A percentile compares a stretch with the other conserved stretches of the same genome.
Conservation (phyloP, 2,329 filamentous ascomycete species). For the Colletotrichum sp. region DNA sequence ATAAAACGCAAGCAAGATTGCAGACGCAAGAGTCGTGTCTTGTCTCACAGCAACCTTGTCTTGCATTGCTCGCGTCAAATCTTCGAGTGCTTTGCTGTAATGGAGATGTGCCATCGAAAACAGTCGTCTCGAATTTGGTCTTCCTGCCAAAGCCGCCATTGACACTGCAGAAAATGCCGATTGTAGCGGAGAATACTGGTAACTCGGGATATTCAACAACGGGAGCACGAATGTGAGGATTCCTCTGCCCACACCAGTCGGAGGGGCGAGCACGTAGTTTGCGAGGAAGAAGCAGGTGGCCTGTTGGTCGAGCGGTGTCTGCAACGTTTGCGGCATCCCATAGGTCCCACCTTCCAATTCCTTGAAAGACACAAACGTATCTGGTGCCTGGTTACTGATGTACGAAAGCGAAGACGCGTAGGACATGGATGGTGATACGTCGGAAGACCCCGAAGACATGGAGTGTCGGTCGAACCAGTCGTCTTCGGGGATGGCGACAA, state of each 20-base stretch:
- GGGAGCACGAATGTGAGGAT: constrained; percentile 27
- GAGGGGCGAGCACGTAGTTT: constrained; percentile 26
- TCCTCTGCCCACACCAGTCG: constrained; percentile 20
- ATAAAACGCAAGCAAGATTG: constrained; percentile 28
- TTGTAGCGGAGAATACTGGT: constrained; percentile 24
- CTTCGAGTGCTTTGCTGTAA: constrained; percentile 26
- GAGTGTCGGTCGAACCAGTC: constrained; percentile 16
- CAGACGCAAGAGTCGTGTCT: constrained; percentile 26
- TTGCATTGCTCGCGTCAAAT: constrained; percentile 25
- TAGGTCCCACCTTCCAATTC: constrained; percentile 4
- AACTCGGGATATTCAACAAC: constrained; percentile 21
- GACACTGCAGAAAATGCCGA: constrained; percentile 27
- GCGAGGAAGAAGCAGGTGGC: constrained; percentile 28
- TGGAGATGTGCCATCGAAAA: constrained; percentile 24
- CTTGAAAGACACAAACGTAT: constrained; percentile 12
- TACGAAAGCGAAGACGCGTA: constrained; percentile 15
- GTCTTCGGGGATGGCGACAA: constrained; percentile 7
- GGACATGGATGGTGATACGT: constrained; percentile 17
- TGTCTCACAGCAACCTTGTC: constrained; percentile 21
- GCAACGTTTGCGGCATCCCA: constrained; percentile 16
- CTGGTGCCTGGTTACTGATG: constrained; percentile 10
- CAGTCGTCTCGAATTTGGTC: constrained; percentile 25
- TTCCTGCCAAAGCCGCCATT: constrained; percentile 26
- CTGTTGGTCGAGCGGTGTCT: constrained; percentile 28
- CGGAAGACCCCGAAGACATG: constrained; percentile 8